phyloP scores from a whole-genome alignment of 768 basidiomycete genomes.

The Symmetrospora coprosmae region DNA sequence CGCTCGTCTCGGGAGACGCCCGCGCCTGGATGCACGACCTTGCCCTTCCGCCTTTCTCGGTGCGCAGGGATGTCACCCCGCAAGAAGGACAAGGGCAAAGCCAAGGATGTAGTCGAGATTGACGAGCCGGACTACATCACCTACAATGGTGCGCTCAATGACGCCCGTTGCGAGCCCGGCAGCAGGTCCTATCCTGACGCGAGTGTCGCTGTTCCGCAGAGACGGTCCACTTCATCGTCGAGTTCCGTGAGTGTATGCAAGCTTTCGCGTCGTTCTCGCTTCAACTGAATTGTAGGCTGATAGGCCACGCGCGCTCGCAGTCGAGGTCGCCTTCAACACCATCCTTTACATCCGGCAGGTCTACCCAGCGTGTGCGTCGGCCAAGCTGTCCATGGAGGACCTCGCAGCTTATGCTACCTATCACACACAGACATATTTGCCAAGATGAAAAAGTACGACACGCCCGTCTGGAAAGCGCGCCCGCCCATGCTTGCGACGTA shows the following conservation, averaged over 20 bases:
- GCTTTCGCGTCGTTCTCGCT: background rate
- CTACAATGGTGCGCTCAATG: no score
- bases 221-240: conserved; percentile 24
- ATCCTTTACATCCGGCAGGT: conserved; percentile 81
- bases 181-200: no score
- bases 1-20: no score
- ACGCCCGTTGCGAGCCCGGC: no score
- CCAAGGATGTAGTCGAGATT: no score
- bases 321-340: conserved; percentile 84
- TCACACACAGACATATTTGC: conserved; percentile 53
- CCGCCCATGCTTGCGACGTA: conserved; percentile 78
- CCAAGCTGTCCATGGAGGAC: background rate
- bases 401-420: background rate
- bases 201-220: conserved; percentile 10
- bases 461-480: conserved; percentile 80
- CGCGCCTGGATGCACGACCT: no score
- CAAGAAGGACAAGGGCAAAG: no score
- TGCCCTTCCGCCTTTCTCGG: no score
- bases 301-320: conserved; percentile 40
- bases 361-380: conserved; percentile 49
- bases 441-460: conserved; percentile 74
- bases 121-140: no score
- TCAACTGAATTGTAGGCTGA: background rate
- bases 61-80: no score
- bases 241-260: conserved; percentile 28